phyloP scores from a whole-genome alignment of 768 basidiomycete genomes.

The Chalciporus piperatus region DNA sequence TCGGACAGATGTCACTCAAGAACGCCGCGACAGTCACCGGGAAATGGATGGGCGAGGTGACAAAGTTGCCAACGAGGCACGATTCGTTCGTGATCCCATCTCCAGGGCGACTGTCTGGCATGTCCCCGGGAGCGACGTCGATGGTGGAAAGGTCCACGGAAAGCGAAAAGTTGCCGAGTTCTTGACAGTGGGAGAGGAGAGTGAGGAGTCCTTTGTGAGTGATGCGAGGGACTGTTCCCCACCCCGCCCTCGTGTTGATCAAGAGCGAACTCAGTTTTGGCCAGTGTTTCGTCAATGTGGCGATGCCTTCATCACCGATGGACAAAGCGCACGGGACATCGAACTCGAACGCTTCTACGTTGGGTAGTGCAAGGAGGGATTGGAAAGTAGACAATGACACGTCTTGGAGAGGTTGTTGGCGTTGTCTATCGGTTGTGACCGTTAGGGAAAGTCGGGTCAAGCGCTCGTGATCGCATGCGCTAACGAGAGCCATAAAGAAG shows the following conservation, averaged over 20 bases:
- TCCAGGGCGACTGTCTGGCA: slow-evolving; percentile 3
- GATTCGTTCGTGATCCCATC: slow-evolving; percentile 8
- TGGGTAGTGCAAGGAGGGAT: slow-evolving; percentile 15
- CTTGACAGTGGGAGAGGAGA: slow-evolving; percentile 14
- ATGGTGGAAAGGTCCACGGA: slow-evolving; percentile 20
- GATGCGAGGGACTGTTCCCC: slow-evolving; percentile 16
- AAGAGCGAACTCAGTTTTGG: slow-evolving; percentile 9
- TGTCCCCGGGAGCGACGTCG: not conserved
- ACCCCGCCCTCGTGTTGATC: slow-evolving; percentile 18
- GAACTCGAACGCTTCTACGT: slow-evolving; percentile 11
- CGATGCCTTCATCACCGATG: slow-evolving; percentile 22
- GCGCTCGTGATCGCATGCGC: slow-evolving; percentile 7
- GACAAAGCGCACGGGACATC: slow-evolving; percentile 19
- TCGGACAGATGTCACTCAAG: slow-evolving; percentile 24
- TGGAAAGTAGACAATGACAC: slow-evolving; percentile 16
- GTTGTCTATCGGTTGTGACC: slow-evolving; percentile 1
- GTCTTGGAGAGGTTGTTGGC: not conserved
- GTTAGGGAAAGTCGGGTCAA: slow-evolving; percentile 11
- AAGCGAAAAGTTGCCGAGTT: slow-evolving; percentile 14
- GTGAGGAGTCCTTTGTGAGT: slow-evolving; percentile 22
- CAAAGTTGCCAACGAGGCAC: slow-evolving; percentile 15
- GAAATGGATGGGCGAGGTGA: slow-evolving; percentile 18
- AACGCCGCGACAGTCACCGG: slow-evolving; percentile 25
- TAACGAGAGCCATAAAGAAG: slow-evolving; percentile 19
- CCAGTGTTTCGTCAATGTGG: slow-evolving; percentile 20